phyloP scores from a whole-genome alignment of 176 grass and related monocot species.

The Carex cristatella region DNA sequence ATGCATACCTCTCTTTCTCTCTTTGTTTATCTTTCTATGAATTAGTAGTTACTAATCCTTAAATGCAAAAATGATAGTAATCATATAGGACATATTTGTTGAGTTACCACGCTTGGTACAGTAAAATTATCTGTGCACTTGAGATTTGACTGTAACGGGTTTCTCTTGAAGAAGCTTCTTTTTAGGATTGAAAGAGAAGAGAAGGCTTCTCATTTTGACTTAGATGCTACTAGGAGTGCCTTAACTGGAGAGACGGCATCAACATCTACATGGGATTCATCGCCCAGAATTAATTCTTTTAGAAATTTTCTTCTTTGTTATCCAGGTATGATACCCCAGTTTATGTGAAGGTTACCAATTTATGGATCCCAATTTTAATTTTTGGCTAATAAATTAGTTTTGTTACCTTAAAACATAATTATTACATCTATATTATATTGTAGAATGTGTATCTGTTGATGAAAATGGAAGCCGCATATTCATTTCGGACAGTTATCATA shows the following conservation, averaged over 20 bases:
- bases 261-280: background rate
- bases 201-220: background rate
- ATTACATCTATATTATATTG: constrained; percentile 22
- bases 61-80: background rate
- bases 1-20: background rate
- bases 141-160: background rate
- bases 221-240: background rate
- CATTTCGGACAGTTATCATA: constrained; percentile 78
- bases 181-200: background rate
- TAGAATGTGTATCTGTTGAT: constrained; percentile 69
- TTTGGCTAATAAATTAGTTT: constrained; percentile 13
- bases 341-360: constrained; percentile 6
- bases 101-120: no score
- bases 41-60: background rate
- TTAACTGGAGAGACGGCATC: background rate
- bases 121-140: background rate
- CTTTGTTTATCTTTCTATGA: background rate
- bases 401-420: constrained; percentile 5
- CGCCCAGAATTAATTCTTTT: constrained; percentile 21
- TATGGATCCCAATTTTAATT: background rate
- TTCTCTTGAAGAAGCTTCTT: background rate
- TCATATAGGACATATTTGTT: no score
- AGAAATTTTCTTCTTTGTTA: constrained; percentile 55
- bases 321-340: constrained; percentile 36
- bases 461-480: constrained; percentile 74